Evolutionary conservation across 1,139 yeast genomes (phyloP).

Genomic region (Pneumocystis oryctolagi): DNA sequence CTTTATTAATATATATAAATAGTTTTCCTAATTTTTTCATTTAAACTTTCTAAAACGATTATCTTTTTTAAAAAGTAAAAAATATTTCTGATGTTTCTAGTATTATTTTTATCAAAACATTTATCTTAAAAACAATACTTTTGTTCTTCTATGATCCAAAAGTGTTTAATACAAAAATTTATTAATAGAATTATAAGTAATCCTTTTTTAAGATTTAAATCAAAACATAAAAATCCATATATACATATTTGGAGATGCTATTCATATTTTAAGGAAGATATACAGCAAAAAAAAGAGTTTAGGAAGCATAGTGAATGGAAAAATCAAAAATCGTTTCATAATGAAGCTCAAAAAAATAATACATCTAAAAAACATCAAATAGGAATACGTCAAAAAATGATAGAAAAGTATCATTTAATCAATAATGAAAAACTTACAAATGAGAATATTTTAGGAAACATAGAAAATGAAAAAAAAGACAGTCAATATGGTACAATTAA

Average conservation of each 20-base stretch:
- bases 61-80: background rate
- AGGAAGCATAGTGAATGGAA: no score
- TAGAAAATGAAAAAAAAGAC: background rate
- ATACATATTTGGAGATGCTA: background rate
- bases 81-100: background rate
- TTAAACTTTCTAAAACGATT: background rate
- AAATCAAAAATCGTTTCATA: background rate
- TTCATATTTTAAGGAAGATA: background rate
- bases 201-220: background rate
- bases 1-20: background rate
- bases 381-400: background rate
- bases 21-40: background rate
- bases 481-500: background rate
- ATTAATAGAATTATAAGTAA: background rate
- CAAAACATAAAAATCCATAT: background rate
- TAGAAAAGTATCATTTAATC: background rate
- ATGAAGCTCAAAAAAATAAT: background rate
- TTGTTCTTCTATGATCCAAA: background rate
- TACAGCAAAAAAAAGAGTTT: background rate
- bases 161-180: background rate
- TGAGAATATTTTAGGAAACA: background rate
- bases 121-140: background rate
- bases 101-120: background rate
- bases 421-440: background rate
- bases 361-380: background rate